Evolutionary conservation across 1,284 basidiomycete genomes (phyloP), one percentile per base, ranked within the genome.

Genomic region (Anthracocystis walkeri): DNA sequence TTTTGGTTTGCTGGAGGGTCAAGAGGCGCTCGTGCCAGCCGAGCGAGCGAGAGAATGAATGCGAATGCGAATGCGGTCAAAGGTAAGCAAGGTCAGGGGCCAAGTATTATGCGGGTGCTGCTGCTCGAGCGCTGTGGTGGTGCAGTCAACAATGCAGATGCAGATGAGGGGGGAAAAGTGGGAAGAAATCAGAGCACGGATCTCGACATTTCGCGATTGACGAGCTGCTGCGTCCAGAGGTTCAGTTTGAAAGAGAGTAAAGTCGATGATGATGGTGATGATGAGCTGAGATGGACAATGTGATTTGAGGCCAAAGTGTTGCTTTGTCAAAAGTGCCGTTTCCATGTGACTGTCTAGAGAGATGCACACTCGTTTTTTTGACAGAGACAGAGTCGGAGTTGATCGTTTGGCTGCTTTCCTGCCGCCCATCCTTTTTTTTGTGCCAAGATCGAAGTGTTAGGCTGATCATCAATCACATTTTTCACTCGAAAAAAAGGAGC

Each of bases 131-230:
- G 29, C 14, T 16, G 48, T 20, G 35, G 14, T 14, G 35, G 35
- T 38, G 35, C 45, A 46, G 45, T 7, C 20, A 7, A 23, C 42
- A 44, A 44, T 33, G 48, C 44, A 14, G 25, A 27, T 25, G 11
- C 20, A 46, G n/a, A 31, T n/a, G 27, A 20, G 12, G 8, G 16
- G 25, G 6, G 18, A 4, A n/a, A 46, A 14, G 7, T 7, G 14
- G 2, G 14, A 33, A 11, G 0, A 49, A 16, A 54, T 56, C 54
- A 56, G 31, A 56, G 54, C 54, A 33, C 54, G 25, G 27, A 25
- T 42, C 54, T 35, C 54, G 52, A 10, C 52, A 56, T 56, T 31
- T 56, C 54, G 2, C 35, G 35, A 16, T 38, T 12, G 35, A 38
- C 35, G 14, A 38, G 35, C 35, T 29, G 35, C 2, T 38, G 35